phyloP scores from a whole-genome alignment of 2,329 filamentous ascomycete genomes.

The Monilinia fructicola region DNA sequence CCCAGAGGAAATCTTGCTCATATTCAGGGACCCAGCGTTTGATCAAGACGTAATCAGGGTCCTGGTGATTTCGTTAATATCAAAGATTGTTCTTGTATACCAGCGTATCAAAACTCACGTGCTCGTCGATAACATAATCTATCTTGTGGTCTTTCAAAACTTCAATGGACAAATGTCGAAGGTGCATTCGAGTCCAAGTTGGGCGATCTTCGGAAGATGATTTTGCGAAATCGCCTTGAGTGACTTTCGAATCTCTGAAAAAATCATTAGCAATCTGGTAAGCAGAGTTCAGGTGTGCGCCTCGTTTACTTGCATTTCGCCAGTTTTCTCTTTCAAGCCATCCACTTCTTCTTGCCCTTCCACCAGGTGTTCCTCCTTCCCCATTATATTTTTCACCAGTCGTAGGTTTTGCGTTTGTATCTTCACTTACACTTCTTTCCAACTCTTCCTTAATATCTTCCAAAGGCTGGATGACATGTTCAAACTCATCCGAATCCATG shows the following conservation, averaged over 20 bases:
- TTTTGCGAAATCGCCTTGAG: slow-evolving; percentile 48
- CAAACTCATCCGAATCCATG: slow-evolving; percentile 6
- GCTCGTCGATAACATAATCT: slow-evolving; percentile 55
- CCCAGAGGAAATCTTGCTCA: slow-evolving; percentile 70
- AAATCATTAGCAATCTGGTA: slow-evolving; percentile 33
- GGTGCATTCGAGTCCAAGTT: slow-evolving; percentile 63
- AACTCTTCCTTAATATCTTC: rapidly evolving
- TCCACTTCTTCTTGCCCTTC: too few relatives aligned
- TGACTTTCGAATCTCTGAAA: slow-evolving; percentile 37
- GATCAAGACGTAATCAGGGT: slow-evolving; percentile 70
- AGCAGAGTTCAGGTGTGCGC: slow-evolving; percentile 43
- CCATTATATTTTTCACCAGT: neutral
- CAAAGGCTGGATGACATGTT: neutral
- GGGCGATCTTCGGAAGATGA: slow-evolving; percentile 42
- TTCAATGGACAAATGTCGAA: slow-evolving; percentile 60
- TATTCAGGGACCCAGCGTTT: slow-evolving; percentile 70
- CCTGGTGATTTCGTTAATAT: slow-evolving; percentile 43
- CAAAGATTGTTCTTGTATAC: neutral
- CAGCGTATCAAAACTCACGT: neutral
- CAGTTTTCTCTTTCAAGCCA: slow-evolving; percentile 45
- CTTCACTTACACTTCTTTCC: neutral
- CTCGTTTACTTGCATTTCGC: slow-evolving; percentile 24
- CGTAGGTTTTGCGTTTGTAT: too few relatives aligned
- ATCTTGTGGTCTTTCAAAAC: slow-evolving; percentile 56
- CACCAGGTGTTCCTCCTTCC: too few relatives aligned